phyloP scores from a whole-genome alignment of 78 protist species.

The Blattamonas nauphoetae region DNA sequence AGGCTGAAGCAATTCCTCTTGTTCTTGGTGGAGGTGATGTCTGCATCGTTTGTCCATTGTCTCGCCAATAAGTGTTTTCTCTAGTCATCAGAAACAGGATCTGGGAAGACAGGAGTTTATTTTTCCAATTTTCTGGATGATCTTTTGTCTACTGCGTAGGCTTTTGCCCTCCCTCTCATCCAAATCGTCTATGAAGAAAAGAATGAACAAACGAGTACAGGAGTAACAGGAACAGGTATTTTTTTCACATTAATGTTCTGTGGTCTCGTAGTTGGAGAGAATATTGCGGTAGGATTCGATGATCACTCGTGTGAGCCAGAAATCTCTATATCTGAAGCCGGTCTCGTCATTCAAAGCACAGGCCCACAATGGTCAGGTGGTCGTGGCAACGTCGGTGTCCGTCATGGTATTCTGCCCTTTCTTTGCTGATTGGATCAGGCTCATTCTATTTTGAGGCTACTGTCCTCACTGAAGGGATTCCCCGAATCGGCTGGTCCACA shows the following conservation, averaged over 20 bases:
- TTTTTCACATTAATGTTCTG: neutral
- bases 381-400: neutral
- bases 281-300: neutral
- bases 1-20: conserved; percentile 17
- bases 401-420: neutral
- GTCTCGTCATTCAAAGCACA: neutral
- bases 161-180: conserved; percentile 12
- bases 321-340: neutral
- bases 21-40: conserved; percentile 22
- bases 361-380: neutral
- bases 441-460: neutral
- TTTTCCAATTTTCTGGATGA: neutral
- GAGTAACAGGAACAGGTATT: neutral
- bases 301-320: neutral
- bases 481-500: conserved; percentile 35
- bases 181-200: neutral
- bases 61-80: neutral
- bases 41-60: neutral
- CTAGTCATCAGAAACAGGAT: conserved; percentile 19
- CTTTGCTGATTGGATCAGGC: neutral
- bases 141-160: neutral
- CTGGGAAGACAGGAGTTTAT: conserved; percentile 17
- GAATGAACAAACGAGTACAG: neutral
- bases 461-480: neutral
- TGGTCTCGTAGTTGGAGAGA: neutral